phyloP scores from a whole-genome alignment of 2,329 filamentous ascomycete species.

The Calonectria pseudoreteaudii region DNA sequence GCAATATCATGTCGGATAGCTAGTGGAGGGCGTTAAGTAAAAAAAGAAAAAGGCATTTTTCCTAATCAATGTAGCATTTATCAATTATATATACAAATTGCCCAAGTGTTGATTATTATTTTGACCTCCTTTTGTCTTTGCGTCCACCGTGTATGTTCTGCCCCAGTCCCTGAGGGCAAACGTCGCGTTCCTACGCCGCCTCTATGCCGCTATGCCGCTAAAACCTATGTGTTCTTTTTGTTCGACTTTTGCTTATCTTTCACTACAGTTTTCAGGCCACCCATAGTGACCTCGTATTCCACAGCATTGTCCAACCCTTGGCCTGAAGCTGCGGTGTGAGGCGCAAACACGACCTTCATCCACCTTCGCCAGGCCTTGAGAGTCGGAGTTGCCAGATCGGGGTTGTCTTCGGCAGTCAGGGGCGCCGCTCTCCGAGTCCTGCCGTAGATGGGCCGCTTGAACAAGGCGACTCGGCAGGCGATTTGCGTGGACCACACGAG shows the following conservation, averaged over 20 bases:
- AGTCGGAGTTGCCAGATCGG: conserved; percentile 57
- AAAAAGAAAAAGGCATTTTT: not conserved
- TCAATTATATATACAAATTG: conserved; percentile 8
- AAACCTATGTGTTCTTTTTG: not conserved
- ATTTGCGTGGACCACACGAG: conserved; percentile 94
- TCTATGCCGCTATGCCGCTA: not conserved
- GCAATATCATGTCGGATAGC: conserved; percentile 1
- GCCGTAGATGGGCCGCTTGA: conserved; percentile 74
- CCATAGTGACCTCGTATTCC: conserved; percentile 81
- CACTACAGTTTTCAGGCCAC: conserved; percentile 63
- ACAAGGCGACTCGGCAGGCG: conserved; percentile 82
- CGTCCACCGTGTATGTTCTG: not conserved
- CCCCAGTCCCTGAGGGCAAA: too few species aligned
- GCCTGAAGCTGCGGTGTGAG: conserved; percentile 72
- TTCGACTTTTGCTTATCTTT: conserved; percentile 13
- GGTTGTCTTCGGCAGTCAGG: conserved; percentile 51
- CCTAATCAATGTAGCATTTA: not conserved
- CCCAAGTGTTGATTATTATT: not conserved
- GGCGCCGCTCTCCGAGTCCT: conserved; percentile 50
- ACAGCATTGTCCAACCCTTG: conserved; percentile 63
- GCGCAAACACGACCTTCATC: conserved; percentile 91
- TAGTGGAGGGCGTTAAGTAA: not conserved
- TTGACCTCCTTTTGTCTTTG: not conserved
- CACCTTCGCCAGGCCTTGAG: conserved; percentile 76
- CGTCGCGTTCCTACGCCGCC: not conserved